Percentiles rank a stretch among this genome's conserved stretches.
These are phyloP conservation scores for Lasiodiplodia sp. DNA, from an alignment of 2,329 filamentous ascomycete species.

Conservation along the genomic window DNA sequence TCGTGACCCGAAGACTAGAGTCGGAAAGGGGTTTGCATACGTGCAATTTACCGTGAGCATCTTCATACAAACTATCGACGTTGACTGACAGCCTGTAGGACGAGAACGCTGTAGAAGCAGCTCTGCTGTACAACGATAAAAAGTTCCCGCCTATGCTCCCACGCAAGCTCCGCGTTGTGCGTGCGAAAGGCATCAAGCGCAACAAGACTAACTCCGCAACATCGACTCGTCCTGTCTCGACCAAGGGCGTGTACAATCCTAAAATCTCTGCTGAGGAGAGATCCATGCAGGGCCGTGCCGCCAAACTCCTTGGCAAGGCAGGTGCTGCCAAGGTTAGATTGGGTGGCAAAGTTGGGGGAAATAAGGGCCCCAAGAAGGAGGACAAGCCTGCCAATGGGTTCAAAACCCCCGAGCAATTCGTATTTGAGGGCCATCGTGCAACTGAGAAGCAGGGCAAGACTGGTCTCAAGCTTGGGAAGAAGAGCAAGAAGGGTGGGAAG, in stretches of 20 bases:
- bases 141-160: slow-evolving; percentile 95
- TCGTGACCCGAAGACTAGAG: slow-evolving; percentile 85
- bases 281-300: slow-evolving; percentile 75
- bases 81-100: slow-evolving; percentile 59
- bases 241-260: slow-evolving; percentile 66
- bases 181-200: slow-evolving; percentile 73
- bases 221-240: slow-evolving; percentile 37
- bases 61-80: neutral
- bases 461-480: slow-evolving; percentile 63
- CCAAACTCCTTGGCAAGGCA: slow-evolving; percentile 75
- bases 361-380: slow-evolving; percentile 25
- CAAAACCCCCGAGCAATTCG: slow-evolving; percentile 71
- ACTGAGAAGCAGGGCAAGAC: slow-evolving; percentile 70
- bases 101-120: slow-evolving; percentile 86
- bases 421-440: slow-evolving; percentile 84
- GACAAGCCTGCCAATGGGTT: slow-evolving; percentile 41
- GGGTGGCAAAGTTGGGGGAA: neutral
- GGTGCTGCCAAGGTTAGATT: slow-evolving; percentile 58
- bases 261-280: slow-evolving; percentile 75
- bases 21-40: slow-evolving; percentile 97
- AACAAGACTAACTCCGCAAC: slow-evolving; percentile 41
- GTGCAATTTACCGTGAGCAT: slow-evolving; percentile 82
- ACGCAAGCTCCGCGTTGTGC: slow-evolving; percentile 81
- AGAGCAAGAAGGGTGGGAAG: slow-evolving; percentile 43
- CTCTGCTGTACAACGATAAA: slow-evolving; percentile 86